phyloP scores from a whole-genome alignment of 257 asterid genomes.

The Fraxinus anomala region DNA sequence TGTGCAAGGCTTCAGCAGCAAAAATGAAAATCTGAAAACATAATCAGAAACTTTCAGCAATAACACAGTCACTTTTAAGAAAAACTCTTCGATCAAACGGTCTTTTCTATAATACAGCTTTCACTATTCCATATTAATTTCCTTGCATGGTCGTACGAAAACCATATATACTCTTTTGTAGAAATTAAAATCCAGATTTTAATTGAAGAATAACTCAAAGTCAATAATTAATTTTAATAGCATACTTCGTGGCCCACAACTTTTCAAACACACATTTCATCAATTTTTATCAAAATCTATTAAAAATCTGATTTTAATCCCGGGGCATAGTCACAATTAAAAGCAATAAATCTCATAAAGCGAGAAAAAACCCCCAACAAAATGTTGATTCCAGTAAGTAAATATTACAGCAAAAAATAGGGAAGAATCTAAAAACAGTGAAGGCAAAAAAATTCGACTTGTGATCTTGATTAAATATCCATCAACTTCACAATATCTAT shows the following conservation, averaged over 20 bases:
- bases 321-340: too few relatives aligned
- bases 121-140: neutral
- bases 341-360: constrained; percentile 7
- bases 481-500: neutral
- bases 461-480: neutral
- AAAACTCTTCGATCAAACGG: neutral
- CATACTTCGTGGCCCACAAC: too few relatives aligned
- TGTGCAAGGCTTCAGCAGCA: neutral
- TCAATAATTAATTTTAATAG: too few relatives aligned
- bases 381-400: neutral
- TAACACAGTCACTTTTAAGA: neutral
- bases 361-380: neutral
- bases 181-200: too few relatives aligned
- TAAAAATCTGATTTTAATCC: too few relatives aligned
- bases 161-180: too few relatives aligned
- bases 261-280: too few relatives aligned
- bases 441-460: neutral
- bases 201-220: too few relatives aligned
- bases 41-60: neutral
- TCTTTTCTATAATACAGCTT: neutral
- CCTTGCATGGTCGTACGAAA: neutral
- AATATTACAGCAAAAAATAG: constrained; percentile 1
- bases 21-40: neutral
- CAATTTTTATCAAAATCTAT: too few relatives aligned
- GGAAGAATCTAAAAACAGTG: neutral